Conservation (phyloP, 495 filamentous ascomycete genomes). For the Aspergillus sclerotioniger region DNA sequence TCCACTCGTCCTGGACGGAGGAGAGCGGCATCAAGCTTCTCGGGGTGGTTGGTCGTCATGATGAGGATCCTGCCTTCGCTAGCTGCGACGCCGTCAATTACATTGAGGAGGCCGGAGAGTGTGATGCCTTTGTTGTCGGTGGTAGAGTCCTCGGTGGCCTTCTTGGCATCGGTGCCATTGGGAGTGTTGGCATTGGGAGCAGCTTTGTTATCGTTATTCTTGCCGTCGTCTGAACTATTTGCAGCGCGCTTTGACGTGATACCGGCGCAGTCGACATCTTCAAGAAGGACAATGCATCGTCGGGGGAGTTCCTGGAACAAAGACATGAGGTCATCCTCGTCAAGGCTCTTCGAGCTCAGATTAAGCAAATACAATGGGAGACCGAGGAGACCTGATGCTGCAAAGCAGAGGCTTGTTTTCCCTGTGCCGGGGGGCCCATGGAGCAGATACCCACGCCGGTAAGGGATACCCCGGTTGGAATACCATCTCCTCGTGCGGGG, state of each 20-base stretch:
- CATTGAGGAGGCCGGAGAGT: slow-evolving; percentile 74
- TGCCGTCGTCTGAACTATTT: not conserved
- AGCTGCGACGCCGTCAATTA: slow-evolving; percentile 75
- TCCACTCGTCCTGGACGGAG: slow-evolving; percentile 78
- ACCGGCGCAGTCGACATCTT: slow-evolving; percentile 49
- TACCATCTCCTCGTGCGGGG: slow-evolving; percentile 75
- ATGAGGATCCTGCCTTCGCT: slow-evolving; percentile 76
- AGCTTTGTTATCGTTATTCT: slow-evolving; percentile 1
- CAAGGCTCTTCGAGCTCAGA: slow-evolving; percentile 39
- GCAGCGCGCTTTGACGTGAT: slow-evolving; percentile 54
- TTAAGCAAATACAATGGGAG: slow-evolving; percentile 48
- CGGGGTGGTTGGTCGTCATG: slow-evolving; percentile 81
- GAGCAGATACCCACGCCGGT: slow-evolving; percentile 47
- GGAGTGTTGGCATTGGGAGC: not conserved
- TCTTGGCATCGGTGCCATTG: not conserved
- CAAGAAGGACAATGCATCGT: slow-evolving; percentile 47
- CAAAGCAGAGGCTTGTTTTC: slow-evolving; percentile 52
- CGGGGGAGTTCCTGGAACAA: slow-evolving; percentile 61
- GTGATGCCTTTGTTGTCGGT: slow-evolving; percentile 43
- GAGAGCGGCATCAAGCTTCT: slow-evolving; percentile 72
- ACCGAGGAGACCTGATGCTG: slow-evolving; percentile 42
- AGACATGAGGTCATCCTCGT: slow-evolving; percentile 66
- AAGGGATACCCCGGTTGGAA: slow-evolving; percentile 61
- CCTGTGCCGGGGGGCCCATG: slow-evolving; percentile 51
- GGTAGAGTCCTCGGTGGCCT: slow-evolving; percentile 1